Conservation (phyloP, 2,329 filamentous ascomycete species). For the Teratosphaeria viscida region DNA sequence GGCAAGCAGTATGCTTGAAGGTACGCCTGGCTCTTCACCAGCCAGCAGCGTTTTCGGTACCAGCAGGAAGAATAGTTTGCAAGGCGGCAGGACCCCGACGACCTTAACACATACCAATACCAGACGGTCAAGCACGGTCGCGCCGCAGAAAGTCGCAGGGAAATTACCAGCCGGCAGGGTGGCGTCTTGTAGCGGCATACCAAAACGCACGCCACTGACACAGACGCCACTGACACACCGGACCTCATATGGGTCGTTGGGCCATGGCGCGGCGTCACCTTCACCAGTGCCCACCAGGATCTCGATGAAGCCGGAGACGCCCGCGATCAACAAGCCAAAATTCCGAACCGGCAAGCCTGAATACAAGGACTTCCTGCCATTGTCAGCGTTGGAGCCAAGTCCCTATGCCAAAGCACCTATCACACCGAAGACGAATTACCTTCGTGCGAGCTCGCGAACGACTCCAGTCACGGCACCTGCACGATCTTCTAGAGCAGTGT, state of each 20-base stretch:
- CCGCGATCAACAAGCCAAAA: conserved; percentile 14
- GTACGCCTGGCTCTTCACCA: conserved; percentile 51
- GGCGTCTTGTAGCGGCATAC: conserved; percentile 8
- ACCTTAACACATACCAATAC: conserved; percentile 17
- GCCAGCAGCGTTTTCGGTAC: conserved; percentile 52
- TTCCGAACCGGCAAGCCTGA: conserved; percentile 14
- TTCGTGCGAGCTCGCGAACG: conserved; percentile 8
- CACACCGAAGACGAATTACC: conserved; percentile 19
- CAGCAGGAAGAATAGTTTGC: conserved; percentile 41
- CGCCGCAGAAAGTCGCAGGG: not conserved
- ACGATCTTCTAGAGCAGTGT: not conserved
- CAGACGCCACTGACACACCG: conserved; percentile 10
- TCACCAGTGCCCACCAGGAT: conserved; percentile 13
- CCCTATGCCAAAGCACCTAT: conserved; percentile 24
- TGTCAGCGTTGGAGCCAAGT: conserved; percentile 24
- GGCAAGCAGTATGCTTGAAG: conserved; percentile 29
- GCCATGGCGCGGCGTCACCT: conserved; percentile 6
- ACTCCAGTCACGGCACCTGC: not conserved
- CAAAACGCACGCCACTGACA: conserved; percentile 7
- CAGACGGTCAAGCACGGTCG: conserved; percentile 2
- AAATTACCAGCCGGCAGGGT: conserved; percentile 4
- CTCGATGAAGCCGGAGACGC: conserved; percentile 2
- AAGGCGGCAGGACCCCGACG: conserved; percentile 34
- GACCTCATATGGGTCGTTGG: not conserved
- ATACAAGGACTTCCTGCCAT: conserved; percentile 21